Conservation (phyloP, 352 stramenopile species). For the Phytophthora ohioensis region DNA sequence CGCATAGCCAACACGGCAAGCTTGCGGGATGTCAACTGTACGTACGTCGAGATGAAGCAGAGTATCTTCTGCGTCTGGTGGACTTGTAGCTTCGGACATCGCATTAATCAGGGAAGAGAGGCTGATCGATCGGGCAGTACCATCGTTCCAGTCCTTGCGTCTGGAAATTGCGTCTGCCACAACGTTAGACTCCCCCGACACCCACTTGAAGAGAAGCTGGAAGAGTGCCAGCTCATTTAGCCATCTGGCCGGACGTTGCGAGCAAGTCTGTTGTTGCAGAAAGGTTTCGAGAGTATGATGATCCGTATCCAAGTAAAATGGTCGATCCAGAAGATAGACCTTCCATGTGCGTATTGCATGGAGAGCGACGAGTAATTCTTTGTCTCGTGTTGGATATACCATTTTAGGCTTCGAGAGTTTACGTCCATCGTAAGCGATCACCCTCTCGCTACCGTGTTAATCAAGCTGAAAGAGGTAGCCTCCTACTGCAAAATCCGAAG, state of each 20-base stretch:
- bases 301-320: constrained; percentile 5
- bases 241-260: neutral
- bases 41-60: neutral
- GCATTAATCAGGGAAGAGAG: neutral
- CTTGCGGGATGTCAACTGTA: neutral
- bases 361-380: neutral
- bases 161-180: neutral
- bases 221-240: neutral
- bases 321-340: neutral
- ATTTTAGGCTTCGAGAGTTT: constrained; percentile 1
- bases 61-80: neutral
- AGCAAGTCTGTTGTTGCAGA: neutral
- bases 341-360: constrained; percentile 4
- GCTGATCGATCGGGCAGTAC: neutral
- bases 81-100: neutral
- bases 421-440: neutral
- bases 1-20: neutral
- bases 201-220: neutral
- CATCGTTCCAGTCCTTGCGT: neutral
- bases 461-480: constrained; percentile 31
- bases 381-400: neutral
- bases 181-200: neutral
- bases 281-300: neutral
- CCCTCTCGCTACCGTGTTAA: neutral
- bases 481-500: constrained; percentile 19